phyloP scores from a whole-genome alignment of 257 asterid species.

The Leptodermis oblonga region DNA sequence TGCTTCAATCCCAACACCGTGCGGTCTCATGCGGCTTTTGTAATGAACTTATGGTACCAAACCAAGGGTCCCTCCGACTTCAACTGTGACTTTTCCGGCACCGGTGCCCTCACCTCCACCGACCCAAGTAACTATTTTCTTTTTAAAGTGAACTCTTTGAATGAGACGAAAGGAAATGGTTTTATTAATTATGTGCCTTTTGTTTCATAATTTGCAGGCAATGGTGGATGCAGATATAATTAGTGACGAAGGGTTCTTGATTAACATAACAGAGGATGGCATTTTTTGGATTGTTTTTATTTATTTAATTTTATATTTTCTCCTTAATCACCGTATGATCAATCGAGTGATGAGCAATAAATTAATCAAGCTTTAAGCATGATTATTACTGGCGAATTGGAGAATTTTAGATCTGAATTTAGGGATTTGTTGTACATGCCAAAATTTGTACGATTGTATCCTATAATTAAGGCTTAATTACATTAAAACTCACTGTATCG shows the following conservation, averaged over 20 bases:
- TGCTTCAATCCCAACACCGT: slow-evolving; percentile 56
- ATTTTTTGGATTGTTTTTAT: not conserved
- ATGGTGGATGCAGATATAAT: slow-evolving; percentile 47
- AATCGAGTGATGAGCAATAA: not conserved
- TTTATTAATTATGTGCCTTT: not conserved
- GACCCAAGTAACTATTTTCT: slow-evolving; percentile 64
- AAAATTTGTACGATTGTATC: slow-evolving; percentile 3
- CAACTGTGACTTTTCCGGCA: slow-evolving; percentile 54
- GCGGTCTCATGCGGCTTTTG: slow-evolving; percentile 50
- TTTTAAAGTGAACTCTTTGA: no score
- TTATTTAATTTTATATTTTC: not conserved
- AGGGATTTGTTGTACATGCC: slow-evolving; percentile 1
- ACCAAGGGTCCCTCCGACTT: slow-evolving; percentile 44
- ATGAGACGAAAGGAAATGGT: no score
- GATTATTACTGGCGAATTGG: not conserved
- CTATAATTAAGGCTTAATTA: no score
- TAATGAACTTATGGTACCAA: slow-evolving; percentile 70
- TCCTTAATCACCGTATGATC: no score
- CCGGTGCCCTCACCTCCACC: slow-evolving; percentile 33
- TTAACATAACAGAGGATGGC: no score
- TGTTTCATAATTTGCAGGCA: slow-evolving; percentile 53
- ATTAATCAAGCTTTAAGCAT: not conserved
- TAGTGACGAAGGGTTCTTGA: not conserved
- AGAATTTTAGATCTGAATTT: not conserved
- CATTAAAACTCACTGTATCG: no score